Conservation (phyloP, 371 early-diverging fungal genomes). For the Mortierella sp. region DNA sequence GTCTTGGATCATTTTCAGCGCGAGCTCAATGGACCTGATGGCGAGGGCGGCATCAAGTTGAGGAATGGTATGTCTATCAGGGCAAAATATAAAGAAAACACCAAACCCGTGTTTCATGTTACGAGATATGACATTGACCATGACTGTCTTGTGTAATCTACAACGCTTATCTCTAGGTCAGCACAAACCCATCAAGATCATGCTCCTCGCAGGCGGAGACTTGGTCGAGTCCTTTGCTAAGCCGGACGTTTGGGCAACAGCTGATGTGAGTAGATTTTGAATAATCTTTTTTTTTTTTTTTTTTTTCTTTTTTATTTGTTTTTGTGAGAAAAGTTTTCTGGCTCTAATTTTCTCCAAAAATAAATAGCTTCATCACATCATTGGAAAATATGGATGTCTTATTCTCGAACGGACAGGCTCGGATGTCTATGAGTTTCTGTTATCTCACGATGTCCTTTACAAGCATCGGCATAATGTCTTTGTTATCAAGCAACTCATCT, state of each 20-base stretch:
- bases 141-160: not conserved
- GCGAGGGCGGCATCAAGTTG: slow-evolving; percentile 65
- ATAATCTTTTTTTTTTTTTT: not conserved
- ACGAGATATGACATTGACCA: not conserved
- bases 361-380: slow-evolving; percentile 88
- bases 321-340: not conserved
- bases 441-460: slow-evolving; percentile 92
- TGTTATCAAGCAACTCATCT: slow-evolving; percentile 94
- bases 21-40: slow-evolving; percentile 79
- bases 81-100: too few relatives aligned
- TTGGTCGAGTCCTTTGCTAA: slow-evolving; percentile 95
- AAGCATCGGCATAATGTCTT: slow-evolving; percentile 90
- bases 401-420: slow-evolving; percentile 96
- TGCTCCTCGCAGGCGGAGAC: slow-evolving; percentile 97
- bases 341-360: not conserved
- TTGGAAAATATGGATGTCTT: slow-evolving; percentile 94
- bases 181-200: slow-evolving; percentile 78
- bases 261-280: slow-evolving; percentile 79
- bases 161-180: slow-evolving; percentile 56
- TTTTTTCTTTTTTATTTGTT: too few relatives aligned
- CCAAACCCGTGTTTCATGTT: not conserved
- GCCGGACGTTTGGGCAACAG: slow-evolving; percentile 91
- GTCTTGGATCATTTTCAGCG: slow-evolving; percentile 96
- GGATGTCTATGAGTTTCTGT: slow-evolving; percentile 92
- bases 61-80: slow-evolving; percentile 21